A percentile compares a stretch with the other conserved stretches of the same genome.
Evolutionary conservation across 805 yeast genomes (phyloP).

Genomic region (Yarrowia sp.): DNA sequence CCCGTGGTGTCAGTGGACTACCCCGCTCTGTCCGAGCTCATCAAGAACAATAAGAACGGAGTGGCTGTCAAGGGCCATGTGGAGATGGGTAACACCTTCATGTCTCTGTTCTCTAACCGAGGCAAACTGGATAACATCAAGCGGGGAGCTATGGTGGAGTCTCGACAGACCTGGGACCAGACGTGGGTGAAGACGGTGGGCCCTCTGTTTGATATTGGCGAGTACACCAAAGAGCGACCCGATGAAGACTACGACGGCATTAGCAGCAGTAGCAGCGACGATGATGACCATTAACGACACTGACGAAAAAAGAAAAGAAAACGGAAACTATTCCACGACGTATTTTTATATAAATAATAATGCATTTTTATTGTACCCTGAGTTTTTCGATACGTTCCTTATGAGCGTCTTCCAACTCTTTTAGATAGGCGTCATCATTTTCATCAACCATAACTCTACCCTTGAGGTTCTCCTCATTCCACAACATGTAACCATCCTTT

Average conservation of each 20-base stretch:
- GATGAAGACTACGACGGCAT: conserved; percentile 22
- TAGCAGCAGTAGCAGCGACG: conserved; percentile 27
- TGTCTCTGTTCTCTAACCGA: conserved; percentile 38
- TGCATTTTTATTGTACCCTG: neutral
- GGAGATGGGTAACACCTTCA: conserved; percentile 48
- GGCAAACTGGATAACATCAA: conserved; percentile 45
- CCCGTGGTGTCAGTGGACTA: conserved; percentile 82
- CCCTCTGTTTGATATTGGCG: conserved; percentile 43
- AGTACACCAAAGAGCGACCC: conserved; percentile 29
- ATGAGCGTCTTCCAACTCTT: neutral
- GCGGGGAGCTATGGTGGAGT: conserved; percentile 71
- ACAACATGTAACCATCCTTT: conserved; percentile 6
- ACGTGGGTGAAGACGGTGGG: conserved; percentile 64
- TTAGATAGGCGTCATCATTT: neutral
- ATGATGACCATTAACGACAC: neutral
- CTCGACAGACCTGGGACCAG: conserved; percentile 65
- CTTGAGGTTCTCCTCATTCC: conserved; percentile 18
- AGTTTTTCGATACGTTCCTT: neutral
- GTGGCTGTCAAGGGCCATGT: conserved; percentile 46
- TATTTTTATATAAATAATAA: neutral
- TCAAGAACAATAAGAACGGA: conserved; percentile 69
- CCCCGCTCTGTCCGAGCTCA: conserved; percentile 75
- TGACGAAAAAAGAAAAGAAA: neutral
- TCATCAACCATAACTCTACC: conserved; percentile 1
- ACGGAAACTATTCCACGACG: neutral